A percentile compares a stretch with the other conserved stretches of the same genome.
Conservation (phyloP, 371 early-diverging fungal genomes). For the Rhizomucor miehei region DNA sequence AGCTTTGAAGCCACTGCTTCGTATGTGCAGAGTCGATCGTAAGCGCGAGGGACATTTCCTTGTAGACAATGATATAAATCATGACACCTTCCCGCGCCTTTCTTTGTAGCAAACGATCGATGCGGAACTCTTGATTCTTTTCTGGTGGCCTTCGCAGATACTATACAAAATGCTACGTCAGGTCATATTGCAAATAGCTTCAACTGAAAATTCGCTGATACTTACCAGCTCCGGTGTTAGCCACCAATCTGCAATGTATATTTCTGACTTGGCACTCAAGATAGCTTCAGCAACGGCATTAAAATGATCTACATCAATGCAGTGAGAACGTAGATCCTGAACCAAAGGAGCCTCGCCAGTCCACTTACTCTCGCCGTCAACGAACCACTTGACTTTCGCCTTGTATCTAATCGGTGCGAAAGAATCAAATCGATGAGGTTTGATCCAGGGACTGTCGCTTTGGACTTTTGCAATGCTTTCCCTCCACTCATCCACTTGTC, state of each 20-base stretch:
- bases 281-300: constrained; percentile 79
- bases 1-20: constrained; percentile 70
- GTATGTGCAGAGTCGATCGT: constrained; percentile 82
- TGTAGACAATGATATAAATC: constrained; percentile 89
- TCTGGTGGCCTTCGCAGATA: constrained; percentile 79
- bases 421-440: constrained; percentile 67
- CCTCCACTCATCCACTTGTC: constrained; percentile 66
- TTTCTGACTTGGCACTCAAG: constrained; percentile 69
- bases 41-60: constrained; percentile 83
- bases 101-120: constrained; percentile 78
- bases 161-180: constrained; percentile 18
- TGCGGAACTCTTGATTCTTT: constrained; percentile 71
- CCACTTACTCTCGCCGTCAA: constrained; percentile 69
- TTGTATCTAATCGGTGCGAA: constrained; percentile 78
- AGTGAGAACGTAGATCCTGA: neutral
- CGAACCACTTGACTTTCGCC: constrained; percentile 74
- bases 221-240: constrained; percentile 74
- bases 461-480: constrained; percentile 57
- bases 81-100: constrained; percentile 88
- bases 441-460: constrained; percentile 68
- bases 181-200: no score
- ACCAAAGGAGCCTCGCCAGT: neutral
- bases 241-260: constrained; percentile 95
- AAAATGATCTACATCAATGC: constrained; percentile 63
- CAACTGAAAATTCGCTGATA: no score